Conservation (phyloP, 2,329 filamentous ascomycete species). For the Tolypocladium capitatum region DNA sequence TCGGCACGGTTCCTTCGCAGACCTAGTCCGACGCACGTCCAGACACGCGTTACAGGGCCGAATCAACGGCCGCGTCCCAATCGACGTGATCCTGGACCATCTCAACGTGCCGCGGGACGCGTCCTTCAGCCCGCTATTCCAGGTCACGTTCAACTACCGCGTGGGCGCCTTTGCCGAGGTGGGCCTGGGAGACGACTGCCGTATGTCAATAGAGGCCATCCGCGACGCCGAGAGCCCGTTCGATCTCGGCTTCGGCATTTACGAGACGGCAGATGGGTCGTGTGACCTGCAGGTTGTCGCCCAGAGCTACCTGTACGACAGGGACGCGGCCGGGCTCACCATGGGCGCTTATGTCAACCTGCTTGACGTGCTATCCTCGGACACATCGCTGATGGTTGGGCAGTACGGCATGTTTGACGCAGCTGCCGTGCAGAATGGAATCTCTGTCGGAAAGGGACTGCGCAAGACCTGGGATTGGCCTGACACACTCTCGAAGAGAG, state of each 20-base stretch:
- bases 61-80: constrained; percentile 26
- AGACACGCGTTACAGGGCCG: constrained; percentile 16
- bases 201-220: constrained; percentile 7
- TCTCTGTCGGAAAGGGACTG: background rate
- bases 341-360: constrained; percentile 4
- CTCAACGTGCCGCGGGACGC: constrained; percentile 25
- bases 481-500: background rate
- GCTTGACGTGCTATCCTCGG: constrained; percentile 1
- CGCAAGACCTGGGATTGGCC: background rate
- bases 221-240: constrained; percentile 10
- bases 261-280: constrained; percentile 2
- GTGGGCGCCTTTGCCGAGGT: constrained; percentile 15
- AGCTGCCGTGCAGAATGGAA: background rate
- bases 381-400: background rate
- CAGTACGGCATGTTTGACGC: background rate
- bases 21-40: constrained; percentile 8
- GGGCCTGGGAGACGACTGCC: constrained; percentile 8
- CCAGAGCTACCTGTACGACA: constrained; percentile 2
- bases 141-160: constrained; percentile 33
- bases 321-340: constrained; percentile 1
- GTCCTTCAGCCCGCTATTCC: constrained; percentile 29
- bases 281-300: constrained; percentile 3
- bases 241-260: constrained; percentile 7
- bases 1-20: constrained; percentile 8
- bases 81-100: constrained; percentile 29